Conservation (phyloP, 139 green algal genomes). For the Picochlorum sp. region DNA sequence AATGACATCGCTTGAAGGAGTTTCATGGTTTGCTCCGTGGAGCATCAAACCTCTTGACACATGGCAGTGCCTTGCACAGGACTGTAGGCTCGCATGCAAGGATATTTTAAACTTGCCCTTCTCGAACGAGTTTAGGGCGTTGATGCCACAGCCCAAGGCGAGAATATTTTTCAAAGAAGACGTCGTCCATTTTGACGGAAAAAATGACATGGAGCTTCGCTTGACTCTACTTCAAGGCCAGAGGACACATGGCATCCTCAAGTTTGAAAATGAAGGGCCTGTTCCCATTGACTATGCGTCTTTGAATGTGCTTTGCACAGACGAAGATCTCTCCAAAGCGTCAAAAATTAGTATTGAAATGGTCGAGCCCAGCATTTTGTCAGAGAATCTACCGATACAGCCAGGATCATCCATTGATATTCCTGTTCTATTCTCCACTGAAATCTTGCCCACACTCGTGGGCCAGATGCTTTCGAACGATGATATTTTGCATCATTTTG, state of each 20-base stretch:
- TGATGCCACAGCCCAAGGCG: too few relatives aligned
- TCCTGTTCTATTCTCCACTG: conserved; percentile 11
- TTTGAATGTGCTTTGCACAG: background rate
- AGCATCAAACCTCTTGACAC: background rate
- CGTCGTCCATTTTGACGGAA: too few relatives aligned
- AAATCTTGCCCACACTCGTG: too few relatives aligned
- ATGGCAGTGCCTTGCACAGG: too few relatives aligned
- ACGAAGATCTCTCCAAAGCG: background rate
- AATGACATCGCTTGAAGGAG: conserved; percentile 27
- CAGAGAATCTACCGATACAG: conserved; percentile 15
- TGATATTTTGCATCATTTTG: too few relatives aligned
- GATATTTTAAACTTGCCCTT: too few relatives aligned
- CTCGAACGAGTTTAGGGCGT: too few relatives aligned
- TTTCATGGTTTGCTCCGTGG: conserved; percentile 42
- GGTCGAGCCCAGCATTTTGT: conserved; percentile 12
- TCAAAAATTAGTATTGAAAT: conserved; percentile 1
- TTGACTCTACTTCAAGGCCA: background rate
- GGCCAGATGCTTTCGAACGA: too few relatives aligned
- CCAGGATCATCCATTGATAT: conserved; percentile 12
- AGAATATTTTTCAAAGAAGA: too few relatives aligned
- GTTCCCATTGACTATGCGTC: background rate
- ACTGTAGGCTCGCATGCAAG: too few relatives aligned
- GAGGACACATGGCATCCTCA: background rate
- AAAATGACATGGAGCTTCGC: background rate
- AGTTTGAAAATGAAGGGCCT: background rate